Evolutionary conservation across 768 basidiomycete genomes (phyloP).

Genomic region (Mycena alexandri): DNA sequence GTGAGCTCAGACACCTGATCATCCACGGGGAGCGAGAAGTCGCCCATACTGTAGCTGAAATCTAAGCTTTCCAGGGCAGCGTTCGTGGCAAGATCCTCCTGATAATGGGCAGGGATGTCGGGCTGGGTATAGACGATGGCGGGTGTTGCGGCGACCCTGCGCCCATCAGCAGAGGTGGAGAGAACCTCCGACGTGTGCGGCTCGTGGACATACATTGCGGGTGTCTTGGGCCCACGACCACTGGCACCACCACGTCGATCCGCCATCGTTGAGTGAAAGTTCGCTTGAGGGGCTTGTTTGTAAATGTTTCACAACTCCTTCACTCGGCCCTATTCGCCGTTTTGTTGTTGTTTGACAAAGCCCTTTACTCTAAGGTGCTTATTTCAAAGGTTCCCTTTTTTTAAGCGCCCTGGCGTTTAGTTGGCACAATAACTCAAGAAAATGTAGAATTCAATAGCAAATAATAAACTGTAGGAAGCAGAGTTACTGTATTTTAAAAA

Average conservation of each 20-base stretch:
- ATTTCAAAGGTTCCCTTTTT: no score
- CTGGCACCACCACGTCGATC: background rate
- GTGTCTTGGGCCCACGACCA: background rate
- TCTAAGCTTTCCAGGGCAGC: slow-evolving; percentile 2
- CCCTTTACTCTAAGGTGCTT: no score
- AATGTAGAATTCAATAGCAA: no score
- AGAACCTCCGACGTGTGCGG: background rate
- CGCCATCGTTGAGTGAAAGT: background rate
- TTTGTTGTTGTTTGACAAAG: no score
- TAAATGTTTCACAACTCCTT: no score
- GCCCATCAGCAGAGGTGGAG: background rate
- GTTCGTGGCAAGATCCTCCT: background rate
- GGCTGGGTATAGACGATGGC: background rate
- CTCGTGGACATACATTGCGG: background rate
- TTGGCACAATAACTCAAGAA: no score
- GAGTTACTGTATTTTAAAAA: no score
- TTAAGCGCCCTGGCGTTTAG: no score
- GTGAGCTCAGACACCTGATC: background rate
- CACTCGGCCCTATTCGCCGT: no score
- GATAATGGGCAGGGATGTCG: background rate
- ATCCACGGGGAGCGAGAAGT: background rate
- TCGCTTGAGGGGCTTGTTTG: no score
- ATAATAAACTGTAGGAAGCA: no score
- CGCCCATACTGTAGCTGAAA: background rate
- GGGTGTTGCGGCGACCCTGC: background rate